A percentile compares a stretch with the other conserved stretches of the same genome.
phyloP scores from a whole-genome alignment of 2,329 filamentous ascomycete species.

The Canariomyces notabilis region DNA sequence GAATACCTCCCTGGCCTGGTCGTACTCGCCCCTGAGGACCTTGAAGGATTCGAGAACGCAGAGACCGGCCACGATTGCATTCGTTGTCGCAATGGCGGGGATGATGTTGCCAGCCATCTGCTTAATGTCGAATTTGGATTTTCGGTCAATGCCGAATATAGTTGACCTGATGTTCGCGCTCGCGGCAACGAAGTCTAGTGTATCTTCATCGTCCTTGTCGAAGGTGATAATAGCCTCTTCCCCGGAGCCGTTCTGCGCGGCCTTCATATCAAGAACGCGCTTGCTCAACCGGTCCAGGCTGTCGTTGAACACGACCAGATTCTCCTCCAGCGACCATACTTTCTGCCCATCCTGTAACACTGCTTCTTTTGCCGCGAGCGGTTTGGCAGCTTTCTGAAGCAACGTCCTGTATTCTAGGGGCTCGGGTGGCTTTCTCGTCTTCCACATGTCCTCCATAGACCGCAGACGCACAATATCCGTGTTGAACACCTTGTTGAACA shows the following conservation, averaged over 20 bases:
- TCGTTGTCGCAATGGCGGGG: conserved; percentile 94
- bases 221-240: conserved; percentile 70
- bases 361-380: conserved; percentile 47
- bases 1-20: conserved; percentile 76
- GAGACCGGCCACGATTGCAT: conserved; percentile 89
- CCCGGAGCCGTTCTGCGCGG: conserved; percentile 38
- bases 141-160: conserved; percentile 82
- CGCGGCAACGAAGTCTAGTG: conserved; percentile 87
- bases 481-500: conserved; percentile 92
- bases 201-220: conserved; percentile 95
- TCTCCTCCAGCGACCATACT: conserved; percentile 78
- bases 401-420: conserved; percentile 65
- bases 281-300: conserved; percentile 73
- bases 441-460: conserved; percentile 97
- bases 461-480: conserved; percentile 76
- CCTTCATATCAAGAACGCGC: conserved; percentile 62
- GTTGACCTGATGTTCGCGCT: conserved; percentile 84
- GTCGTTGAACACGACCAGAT: conserved; percentile 79
- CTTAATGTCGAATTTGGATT: conserved; percentile 94
- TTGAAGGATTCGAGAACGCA: conserved; percentile 93
- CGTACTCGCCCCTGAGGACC: conserved; percentile 68
- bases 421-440: conserved; percentile 68
- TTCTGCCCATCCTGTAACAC: conserved; percentile 64
- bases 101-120: conserved; percentile 99
- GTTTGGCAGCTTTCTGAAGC: conserved; percentile 45